These are phyloP conservation scores for Claviceps citrina DNA, from an alignment of 2,329 filamentous ascomycete genomes.

Conservation along the genomic window DNA sequence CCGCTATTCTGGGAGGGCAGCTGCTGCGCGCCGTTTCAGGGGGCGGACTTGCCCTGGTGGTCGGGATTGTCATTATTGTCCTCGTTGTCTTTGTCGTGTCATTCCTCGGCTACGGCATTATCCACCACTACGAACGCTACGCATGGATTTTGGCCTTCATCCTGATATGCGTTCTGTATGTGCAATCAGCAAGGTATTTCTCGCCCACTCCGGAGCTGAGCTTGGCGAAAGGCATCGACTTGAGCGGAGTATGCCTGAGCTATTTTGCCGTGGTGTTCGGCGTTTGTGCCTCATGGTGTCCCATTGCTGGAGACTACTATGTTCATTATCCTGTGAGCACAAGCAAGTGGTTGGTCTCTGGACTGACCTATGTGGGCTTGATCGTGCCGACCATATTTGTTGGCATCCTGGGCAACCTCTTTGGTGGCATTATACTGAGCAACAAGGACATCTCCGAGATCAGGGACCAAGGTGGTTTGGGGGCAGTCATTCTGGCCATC, in stretches of 20 bases:
- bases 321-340: slow-evolving; percentile 8
- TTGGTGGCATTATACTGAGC: slow-evolving; percentile 3
- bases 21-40: slow-evolving; percentile 10
- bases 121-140: slow-evolving; percentile 11
- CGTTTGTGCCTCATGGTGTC: slow-evolving; percentile 7
- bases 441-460: neutral
- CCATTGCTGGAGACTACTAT: slow-evolving; percentile 9
- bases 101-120: slow-evolving; percentile 11
- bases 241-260: slow-evolving; percentile 8
- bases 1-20: slow-evolving; percentile 10
- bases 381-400: slow-evolving; percentile 8
- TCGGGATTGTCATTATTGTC: slow-evolving; percentile 11
- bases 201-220: slow-evolving; percentile 3
- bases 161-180: slow-evolving; percentile 9
- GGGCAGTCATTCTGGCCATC: slow-evolving; percentile 3
- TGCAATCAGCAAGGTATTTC: slow-evolving; percentile 8
- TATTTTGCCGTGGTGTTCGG: slow-evolving; percentile 11
- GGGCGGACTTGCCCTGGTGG: slow-evolving; percentile 10
- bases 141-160: slow-evolving; percentile 11
- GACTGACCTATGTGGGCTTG: slow-evolving; percentile 8
- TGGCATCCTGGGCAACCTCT: slow-evolving; percentile 7
- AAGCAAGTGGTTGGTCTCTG: slow-evolving; percentile 8
- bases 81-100: slow-evolving; percentile 11
- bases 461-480: neutral
- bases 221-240: slow-evolving; percentile 1